These are phyloP conservation scores for Strobilomyces dryophilus DNA, from an alignment of 768 basidiomycete genomes.

Conservation along the genomic window DNA sequence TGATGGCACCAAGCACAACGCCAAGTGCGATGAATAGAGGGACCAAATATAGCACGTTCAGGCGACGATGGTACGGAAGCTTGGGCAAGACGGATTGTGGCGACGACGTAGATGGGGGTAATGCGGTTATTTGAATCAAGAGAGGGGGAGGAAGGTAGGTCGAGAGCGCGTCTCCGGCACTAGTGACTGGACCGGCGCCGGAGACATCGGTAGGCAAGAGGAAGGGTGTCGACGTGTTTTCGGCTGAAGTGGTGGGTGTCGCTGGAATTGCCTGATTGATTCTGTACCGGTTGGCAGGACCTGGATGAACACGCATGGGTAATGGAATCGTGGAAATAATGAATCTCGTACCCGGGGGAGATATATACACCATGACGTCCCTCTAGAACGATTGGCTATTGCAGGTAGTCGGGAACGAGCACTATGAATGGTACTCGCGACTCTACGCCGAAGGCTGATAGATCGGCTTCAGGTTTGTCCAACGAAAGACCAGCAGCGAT, in stretches of 20 bases:
- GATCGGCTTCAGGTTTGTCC: slow-evolving; percentile 55
- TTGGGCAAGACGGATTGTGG: slow-evolving; percentile 13
- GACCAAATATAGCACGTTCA: slow-evolving; percentile 25
- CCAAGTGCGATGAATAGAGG: slow-evolving; percentile 19
- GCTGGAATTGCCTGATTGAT: slow-evolving; percentile 15
- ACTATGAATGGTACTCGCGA: slow-evolving; percentile 44
- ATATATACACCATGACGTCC: slow-evolving; percentile 20
- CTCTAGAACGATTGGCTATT: slow-evolving; percentile 7
- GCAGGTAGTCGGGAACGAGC: slow-evolving; percentile 35
- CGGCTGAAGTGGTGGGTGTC: slow-evolving; percentile 21
- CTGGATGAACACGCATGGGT: slow-evolving; percentile 7
- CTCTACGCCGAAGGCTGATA: slow-evolving; percentile 61
- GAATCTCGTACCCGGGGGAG: slow-evolving; percentile 10
- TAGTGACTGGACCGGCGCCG: neutral
- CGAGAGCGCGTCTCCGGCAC: neutral
- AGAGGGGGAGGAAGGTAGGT: slow-evolving; percentile 10
- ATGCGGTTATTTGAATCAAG: slow-evolving; percentile 33
- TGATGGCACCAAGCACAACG: slow-evolving; percentile 15
- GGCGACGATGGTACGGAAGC: slow-evolving; percentile 18
- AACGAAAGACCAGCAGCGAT: slow-evolving; percentile 72
- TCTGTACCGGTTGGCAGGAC: slow-evolving; percentile 4
- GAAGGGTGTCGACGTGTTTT: slow-evolving; percentile 17
- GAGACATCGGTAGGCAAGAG: slow-evolving; percentile 5
- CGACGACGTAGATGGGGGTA: slow-evolving; percentile 24
- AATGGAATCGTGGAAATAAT: neutral